Evolutionary conservation across 768 basidiomycete genomes (phyloP), one percentile per base, ranked within the genome.

Genomic region (Russula emetica): DNA sequence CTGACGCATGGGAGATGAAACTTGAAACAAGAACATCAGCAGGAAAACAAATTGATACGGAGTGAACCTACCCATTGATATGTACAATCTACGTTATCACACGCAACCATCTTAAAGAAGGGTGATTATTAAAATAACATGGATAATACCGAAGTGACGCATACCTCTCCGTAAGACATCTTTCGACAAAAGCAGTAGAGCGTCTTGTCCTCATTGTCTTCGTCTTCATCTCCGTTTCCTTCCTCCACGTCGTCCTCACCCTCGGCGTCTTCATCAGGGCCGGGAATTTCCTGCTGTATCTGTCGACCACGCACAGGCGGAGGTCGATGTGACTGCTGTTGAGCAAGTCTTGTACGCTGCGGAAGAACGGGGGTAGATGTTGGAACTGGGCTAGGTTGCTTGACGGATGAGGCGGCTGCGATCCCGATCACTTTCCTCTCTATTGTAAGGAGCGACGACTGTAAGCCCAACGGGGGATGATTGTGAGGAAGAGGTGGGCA

Each of bases 131-230:
- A 54, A 18, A 55, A 34, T 32, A 38, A 60, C 28, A 55, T 5
- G 20, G n/a, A 59, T 62, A 60, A 60, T 18, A 18, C 13, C 8
- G 44, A n/a, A n/a, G 20, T 42, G 14, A 55, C 4, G 71, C 75
- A 60, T 60, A 78, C 78, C 74, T 83, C 85, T 55, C 86, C 85
- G 68, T 84, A 85, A 55, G 81, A 83, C 67, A 80, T 77, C 70
- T 83, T 82, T 68, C 81, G 81, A 72, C 85, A 87, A 74, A 80
- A 80, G 72, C 85, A 87, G 64, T 87, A 87, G 5, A 84, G 67
- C 58, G 77, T 77, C 70, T 84, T 80, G 72, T 86, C 83, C 69
- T 83, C 83, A 1, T 75, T 80, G 56, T 79, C 81, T n/a, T 79
- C 83, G 18, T 74, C 78, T 47, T 76, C 81, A 32, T 79, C 79